Evolutionary conservation across 345 rosid species (phyloP).

Genomic region (Hibiscus trionum): DNA sequence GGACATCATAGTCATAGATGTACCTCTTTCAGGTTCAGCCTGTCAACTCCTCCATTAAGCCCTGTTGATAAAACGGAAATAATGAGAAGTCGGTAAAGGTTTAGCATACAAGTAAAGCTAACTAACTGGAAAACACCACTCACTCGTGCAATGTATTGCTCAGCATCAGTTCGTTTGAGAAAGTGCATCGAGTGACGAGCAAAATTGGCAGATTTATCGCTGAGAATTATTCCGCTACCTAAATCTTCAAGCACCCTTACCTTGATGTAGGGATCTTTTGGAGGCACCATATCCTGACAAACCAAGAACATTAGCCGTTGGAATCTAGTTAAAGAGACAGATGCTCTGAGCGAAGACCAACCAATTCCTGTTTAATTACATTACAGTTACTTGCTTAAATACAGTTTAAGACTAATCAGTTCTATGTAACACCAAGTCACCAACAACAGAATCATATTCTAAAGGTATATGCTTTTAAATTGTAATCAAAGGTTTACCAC

Average conservation of each 20-base stretch:
- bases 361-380: neutral
- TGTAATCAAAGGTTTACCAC: constrained; percentile 39
- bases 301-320: constrained; percentile 4
- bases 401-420: neutral
- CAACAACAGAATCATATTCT: neutral
- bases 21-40: constrained; percentile 25
- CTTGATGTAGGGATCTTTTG: constrained; percentile 90
- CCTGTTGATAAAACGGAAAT: constrained; percentile 39
- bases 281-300: constrained; percentile 90
- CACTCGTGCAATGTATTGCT: constrained; percentile 75
- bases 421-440: neutral
- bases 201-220: constrained; percentile 73
- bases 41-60: constrained; percentile 80
- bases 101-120: neutral
- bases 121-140: constrained; percentile 15
- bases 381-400: neutral
- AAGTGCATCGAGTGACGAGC: constrained; percentile 86
- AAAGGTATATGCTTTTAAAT: neutral
- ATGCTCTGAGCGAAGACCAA: neutral
- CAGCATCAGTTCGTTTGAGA: constrained; percentile 87
- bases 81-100: neutral
- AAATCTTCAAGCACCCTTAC: constrained; percentile 78
- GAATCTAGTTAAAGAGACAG: neutral
- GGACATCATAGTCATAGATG: neutral
- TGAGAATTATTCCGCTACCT: constrained; percentile 62